A percentile compares a stretch with the other conserved stretches of the same genome.
These are phyloP conservation scores for Rhodotorula graminis DNA, from an alignment of 768 basidiomycete species.

Conservation along the genomic window DNA sequence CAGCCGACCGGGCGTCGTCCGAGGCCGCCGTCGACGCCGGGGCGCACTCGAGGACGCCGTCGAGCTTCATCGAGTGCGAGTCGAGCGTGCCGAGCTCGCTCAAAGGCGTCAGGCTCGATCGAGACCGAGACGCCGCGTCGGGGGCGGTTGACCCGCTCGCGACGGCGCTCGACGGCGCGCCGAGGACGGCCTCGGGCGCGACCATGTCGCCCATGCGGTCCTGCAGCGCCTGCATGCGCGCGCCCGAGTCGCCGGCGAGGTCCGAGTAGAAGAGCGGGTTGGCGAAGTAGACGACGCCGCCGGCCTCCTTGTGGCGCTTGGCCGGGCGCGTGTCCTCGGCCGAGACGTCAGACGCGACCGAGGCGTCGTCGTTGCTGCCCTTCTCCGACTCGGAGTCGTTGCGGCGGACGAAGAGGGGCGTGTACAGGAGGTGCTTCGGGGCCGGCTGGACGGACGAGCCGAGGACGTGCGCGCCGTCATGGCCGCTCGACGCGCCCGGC, in stretches of 20 bases:
- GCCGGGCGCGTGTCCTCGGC: background rate
- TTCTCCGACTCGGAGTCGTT: background rate
- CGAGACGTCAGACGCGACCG: background rate
- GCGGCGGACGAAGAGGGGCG: slow-evolving; percentile 13
- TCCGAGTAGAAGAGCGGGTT: slow-evolving; percentile 33
- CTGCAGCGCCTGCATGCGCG: background rate
- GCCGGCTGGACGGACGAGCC: background rate
- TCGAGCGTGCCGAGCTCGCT: background rate
- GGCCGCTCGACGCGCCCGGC: background rate
- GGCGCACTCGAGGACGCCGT: background rate
- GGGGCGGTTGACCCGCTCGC: background rate
- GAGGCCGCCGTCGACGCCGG: background rate
- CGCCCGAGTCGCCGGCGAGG: slow-evolving; percentile 25
- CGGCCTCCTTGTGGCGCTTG: slow-evolving; percentile 17
- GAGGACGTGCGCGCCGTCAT: background rate
- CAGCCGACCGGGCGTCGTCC: background rate
- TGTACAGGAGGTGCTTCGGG: slow-evolving; percentile 13
- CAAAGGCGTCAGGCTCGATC: background rate
- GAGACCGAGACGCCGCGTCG: background rate
- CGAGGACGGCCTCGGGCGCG: background rate
- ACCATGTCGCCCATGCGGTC: background rate
- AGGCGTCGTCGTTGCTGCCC: background rate
- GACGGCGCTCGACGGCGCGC: background rate
- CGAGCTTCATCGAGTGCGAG: background rate
- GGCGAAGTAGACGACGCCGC: slow-evolving; percentile 32